These are phyloP conservation scores for Inga laurina DNA, from an alignment of 306 rosid genomes.

Conservation along the genomic window DNA sequence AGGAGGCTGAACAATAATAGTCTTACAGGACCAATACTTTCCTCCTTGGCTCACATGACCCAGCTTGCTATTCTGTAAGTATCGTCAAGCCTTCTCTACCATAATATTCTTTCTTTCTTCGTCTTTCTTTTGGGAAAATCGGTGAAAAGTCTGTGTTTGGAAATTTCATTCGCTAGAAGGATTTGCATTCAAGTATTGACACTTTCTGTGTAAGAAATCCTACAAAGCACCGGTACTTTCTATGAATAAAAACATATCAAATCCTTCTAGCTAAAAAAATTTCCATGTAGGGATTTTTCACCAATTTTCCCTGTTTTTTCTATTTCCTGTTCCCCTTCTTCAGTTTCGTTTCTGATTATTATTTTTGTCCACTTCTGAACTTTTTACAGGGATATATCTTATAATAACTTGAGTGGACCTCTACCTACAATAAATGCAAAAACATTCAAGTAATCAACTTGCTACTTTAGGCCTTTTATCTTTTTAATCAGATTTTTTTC, in stretches of 20 bases:
- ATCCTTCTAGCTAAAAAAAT: too few relatives aligned
- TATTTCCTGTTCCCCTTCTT: neutral
- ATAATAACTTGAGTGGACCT: conserved; percentile 82
- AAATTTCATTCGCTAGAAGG: too few relatives aligned
- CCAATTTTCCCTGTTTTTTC: neutral
- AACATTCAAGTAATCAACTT: conserved; percentile 72
- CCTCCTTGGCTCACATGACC: conserved; percentile 75
- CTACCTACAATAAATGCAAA: conserved; percentile 71
- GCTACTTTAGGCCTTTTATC: neutral
- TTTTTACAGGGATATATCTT: conserved; percentile 75
- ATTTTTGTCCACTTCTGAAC: conserved; percentile 16
- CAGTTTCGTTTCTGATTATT: conserved; percentile 15
- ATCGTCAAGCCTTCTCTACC: conserved; percentile 31
- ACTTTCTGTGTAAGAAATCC: too few relatives aligned
- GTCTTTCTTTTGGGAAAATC: neutral
- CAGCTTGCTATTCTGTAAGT: conserved; percentile 78
- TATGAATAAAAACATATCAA: too few relatives aligned
- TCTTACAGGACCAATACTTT: conserved; percentile 75
- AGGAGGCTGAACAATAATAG: conserved; percentile 89
- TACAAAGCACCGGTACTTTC: too few relatives aligned
- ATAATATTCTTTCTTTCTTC: neutral
- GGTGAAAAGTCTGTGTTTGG: neutral
- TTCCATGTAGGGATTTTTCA: too few relatives aligned
- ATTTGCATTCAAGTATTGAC: too few relatives aligned
- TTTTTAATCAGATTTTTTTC: neutral